Conservation (phyloP, 2,329 filamentous ascomycete genomes). For the Arachnomyces sp. region DNA sequence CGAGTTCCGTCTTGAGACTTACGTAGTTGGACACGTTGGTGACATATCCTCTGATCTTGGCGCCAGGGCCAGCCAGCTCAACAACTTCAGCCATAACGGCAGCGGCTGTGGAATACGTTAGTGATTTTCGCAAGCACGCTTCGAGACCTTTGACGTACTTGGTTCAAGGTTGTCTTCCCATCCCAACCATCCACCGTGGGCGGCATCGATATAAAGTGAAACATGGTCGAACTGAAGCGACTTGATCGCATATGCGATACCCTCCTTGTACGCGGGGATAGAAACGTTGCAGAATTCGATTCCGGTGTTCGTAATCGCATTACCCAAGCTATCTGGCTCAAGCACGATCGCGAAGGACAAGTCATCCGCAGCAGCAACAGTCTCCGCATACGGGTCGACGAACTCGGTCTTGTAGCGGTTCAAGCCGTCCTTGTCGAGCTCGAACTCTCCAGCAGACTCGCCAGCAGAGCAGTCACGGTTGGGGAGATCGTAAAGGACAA, state of each 20-base stretch:
- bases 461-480: slow-evolving; percentile 41
- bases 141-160: slow-evolving; percentile 15
- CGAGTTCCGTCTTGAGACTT: slow-evolving; percentile 16
- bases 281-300: slow-evolving; percentile 33
- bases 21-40: slow-evolving; percentile 40
- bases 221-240: slow-evolving; percentile 33
- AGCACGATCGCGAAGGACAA: slow-evolving; percentile 37
- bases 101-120: slow-evolving; percentile 23
- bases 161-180: slow-evolving; percentile 34
- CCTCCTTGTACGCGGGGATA: slow-evolving; percentile 32
- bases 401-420: slow-evolving; percentile 31
- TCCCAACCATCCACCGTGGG: slow-evolving; percentile 39
- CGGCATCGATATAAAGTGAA: slow-evolving; percentile 35
- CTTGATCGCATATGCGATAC: slow-evolving; percentile 36
- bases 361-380: slow-evolving; percentile 30
- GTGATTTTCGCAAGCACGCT: not conserved
- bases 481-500: slow-evolving; percentile 40
- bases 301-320: slow-evolving; percentile 35
- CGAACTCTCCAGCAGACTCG: slow-evolving; percentile 36
- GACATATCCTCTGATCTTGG: slow-evolving; percentile 31
- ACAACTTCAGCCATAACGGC: slow-evolving; percentile 35
- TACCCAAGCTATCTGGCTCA: slow-evolving; percentile 40
- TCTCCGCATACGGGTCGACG: slow-evolving; percentile 32
- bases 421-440: slow-evolving; percentile 28
- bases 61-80: slow-evolving; percentile 20